Conservation (phyloP, 108 stramenopile genomes). For the Epithemia pelagica region DNA sequence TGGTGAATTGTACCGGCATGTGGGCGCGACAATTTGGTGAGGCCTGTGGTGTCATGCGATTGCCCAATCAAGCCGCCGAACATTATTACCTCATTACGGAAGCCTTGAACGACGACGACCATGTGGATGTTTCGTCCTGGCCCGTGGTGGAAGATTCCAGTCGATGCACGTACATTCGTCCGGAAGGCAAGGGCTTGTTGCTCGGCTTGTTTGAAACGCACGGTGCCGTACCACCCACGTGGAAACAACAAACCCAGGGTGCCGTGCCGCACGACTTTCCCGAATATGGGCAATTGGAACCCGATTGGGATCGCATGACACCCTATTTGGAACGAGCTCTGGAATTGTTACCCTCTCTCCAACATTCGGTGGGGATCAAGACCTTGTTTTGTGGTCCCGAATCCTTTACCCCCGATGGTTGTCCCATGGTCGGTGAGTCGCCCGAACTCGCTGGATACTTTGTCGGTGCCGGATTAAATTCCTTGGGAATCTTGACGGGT, state of each 20-base stretch:
- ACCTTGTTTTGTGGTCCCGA: conserved; percentile 80
- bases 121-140: conserved; percentile 36
- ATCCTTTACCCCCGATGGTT: conserved; percentile 60
- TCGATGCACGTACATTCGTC: conserved; percentile 60
- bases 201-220: conserved; percentile 67
- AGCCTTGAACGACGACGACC: conserved; percentile 51
- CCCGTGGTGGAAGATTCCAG: conserved; percentile 73
- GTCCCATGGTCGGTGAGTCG: conserved; percentile 53
- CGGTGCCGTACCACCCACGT: conserved; percentile 31
- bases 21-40: conserved; percentile 72
- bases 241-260: conserved; percentile 37
- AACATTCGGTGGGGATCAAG: conserved; percentile 52
- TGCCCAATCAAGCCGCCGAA: conserved; percentile 83
- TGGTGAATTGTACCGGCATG: conserved; percentile 80
- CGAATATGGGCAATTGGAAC: conserved; percentile 55
- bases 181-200: conserved; percentile 72
- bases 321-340: conserved; percentile 67
- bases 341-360: conserved; percentile 36
- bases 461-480: conserved; percentile 70
- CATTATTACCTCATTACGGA: conserved; percentile 82
- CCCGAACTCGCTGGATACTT: conserved; percentile 53
- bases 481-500: conserved; percentile 68
- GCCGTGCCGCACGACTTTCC: conserved; percentile 40
- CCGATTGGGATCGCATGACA: conserved; percentile 74
- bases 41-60: conserved; percentile 16